Evolutionary conservation across 306 rosid genomes (phyloP), one percentile per base, ranked within the genome.

Genomic region (Mucuna pruriens): DNA sequence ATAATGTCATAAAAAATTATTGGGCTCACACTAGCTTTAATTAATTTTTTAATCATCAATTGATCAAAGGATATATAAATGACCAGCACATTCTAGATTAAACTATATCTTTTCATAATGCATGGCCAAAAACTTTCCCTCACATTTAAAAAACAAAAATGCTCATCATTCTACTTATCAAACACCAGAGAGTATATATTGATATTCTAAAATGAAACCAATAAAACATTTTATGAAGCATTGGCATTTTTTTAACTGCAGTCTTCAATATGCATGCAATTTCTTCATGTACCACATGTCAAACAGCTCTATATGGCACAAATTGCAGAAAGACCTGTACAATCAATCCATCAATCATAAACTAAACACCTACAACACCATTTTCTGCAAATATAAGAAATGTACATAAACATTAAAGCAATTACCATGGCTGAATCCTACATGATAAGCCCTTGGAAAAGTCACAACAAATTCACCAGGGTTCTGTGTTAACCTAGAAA

Each of bases 361-460:
- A 72, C 36, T 40, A 64, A 31, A 71, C 62, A 52, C 66, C 72
- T 60, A 62, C 3, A 67, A 22, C 49, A 73, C 38, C 31, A 48
- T 60, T 52, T 75, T 38, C 49, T 39, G 79, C 38, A 74, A 67
- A 82, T 46, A 57, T 71, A 15, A 45, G 17, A 39, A 82, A 81
- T 9, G 44, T 67, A 76, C 26, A 70, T 62, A 79, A 79, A 74
- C 75, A 44, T 69, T 73, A 84, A 84, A 90, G 81, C 46, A 85
- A 86, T 93, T 95, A 95, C 99, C 99, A 45, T 95, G 99, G 90
- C 99, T 93, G 94, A 95, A 95, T 91, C 99, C 99, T 38, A 95
- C 97, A 87, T 95, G 99, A 88, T 95, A 95, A 80, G 99, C 97
- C 84, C 98, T 90, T 80, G 99, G 99, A 89, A 95, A 95, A 80